Evolutionary conservation across 2,329 filamentous ascomycete species (phyloP).

Genomic region (Ceratocystis cacaofunesta): DNA sequence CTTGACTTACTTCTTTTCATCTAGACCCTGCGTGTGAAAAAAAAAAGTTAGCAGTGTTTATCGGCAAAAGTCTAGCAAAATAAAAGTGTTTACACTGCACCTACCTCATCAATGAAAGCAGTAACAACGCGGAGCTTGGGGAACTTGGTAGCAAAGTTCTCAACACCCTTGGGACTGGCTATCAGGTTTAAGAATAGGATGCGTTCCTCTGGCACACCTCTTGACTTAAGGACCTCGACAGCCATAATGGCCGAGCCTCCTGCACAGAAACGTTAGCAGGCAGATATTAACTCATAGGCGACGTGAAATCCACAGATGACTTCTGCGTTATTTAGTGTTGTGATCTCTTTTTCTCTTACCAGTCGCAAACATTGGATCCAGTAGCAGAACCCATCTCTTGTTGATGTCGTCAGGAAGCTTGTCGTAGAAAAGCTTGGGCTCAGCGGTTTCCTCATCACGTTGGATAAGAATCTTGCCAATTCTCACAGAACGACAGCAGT

Average conservation of each 20-base stretch:
- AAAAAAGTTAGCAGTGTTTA: neutral
- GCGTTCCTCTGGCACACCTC: conserved; percentile 84
- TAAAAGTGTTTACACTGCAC: conserved; percentile 18
- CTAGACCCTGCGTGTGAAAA: conserved; percentile 47
- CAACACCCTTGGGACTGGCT: conserved; percentile 85
- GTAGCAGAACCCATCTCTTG: conserved; percentile 76
- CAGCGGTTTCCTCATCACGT: conserved; percentile 83
- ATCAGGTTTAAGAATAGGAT: conserved; percentile 96
- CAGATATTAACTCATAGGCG: neutral
- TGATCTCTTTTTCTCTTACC: conserved; percentile 35
- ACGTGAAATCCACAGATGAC: neutral
- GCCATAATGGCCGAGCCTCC: conserved; percentile 95
- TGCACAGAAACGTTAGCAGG: conserved; percentile 24
- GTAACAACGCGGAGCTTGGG: conserved; percentile 85
- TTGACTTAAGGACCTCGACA: conserved; percentile 76
- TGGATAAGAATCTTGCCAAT: conserved; percentile 99
- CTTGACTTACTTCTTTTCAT: conserved; percentile 77
- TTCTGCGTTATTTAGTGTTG: neutral
- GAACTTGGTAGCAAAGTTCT: conserved; percentile 77
- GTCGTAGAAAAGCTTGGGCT: conserved; percentile 92
- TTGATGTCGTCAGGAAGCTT: conserved; percentile 92
- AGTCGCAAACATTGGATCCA: conserved; percentile 99
- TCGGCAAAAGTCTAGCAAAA: neutral
- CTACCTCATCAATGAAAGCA: conserved; percentile 75
- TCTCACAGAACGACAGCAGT: conserved; percentile 93